These are phyloP conservation scores for Solanum hybrid DNA, from an alignment of 305 asterid species.

Conservation along the genomic window DNA sequence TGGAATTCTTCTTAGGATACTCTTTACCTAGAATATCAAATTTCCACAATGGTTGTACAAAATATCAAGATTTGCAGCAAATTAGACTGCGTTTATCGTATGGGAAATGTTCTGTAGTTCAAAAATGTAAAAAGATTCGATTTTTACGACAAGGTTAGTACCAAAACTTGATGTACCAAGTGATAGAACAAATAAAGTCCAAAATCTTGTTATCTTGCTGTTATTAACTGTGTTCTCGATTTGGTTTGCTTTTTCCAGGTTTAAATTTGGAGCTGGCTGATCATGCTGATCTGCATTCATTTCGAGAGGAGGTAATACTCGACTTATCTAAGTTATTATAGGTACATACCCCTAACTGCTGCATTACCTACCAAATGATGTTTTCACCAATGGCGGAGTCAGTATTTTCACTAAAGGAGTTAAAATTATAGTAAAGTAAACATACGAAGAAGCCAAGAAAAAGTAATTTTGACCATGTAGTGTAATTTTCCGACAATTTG, in stretches of 20 bases:
- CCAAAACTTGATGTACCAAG: background rate
- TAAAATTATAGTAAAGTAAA: background rate
- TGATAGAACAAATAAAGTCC: background rate
- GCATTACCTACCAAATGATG: background rate
- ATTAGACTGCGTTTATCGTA: conserved; percentile 11
- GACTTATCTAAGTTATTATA: background rate
- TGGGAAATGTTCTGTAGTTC: conserved; percentile 6
- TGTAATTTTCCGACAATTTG: background rate
- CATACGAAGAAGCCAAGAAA: background rate
- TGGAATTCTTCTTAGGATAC: conserved; percentile 19
- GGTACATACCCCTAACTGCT: background rate
- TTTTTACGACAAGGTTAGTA: conserved; percentile 29
- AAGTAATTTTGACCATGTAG: background rate
- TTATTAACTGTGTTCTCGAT: background rate
- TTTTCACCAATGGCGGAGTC: background rate
- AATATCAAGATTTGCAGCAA: conserved; percentile 10
- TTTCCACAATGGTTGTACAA: background rate
- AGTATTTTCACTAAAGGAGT: background rate
- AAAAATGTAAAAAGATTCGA: conserved; percentile 10
- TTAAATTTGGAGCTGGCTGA: conserved; percentile 25
- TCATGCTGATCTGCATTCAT: conserved; percentile 17
- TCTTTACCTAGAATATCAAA: conserved; percentile 7
- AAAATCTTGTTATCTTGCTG: background rate
- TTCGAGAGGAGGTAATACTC: conserved; percentile 28
- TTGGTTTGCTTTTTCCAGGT: conserved; percentile 7